Evolutionary conservation across 1,284 basidiomycete genomes (phyloP), one percentile per base, ranked within the genome.

Genomic region (Gastroboletus turbinatus): DNA sequence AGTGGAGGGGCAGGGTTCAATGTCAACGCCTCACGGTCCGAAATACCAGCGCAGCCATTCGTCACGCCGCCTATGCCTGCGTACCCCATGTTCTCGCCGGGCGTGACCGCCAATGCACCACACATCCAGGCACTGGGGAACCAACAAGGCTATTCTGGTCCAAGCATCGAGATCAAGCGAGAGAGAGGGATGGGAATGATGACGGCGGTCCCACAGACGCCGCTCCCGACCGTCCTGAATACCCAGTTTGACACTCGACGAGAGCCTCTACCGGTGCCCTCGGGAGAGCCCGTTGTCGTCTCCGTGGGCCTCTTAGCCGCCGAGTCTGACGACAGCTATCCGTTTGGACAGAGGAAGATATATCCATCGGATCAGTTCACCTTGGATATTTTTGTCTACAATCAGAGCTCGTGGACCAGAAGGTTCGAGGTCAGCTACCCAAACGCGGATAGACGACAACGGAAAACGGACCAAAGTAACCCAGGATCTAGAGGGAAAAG

Each of bases 381-480:
- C 40, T 72, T 95, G 60, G 92, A 96, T 63, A 87, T 95, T 6
- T 95, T 95, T 65, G 90, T 95, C 49, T 92, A 90, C 68, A 96
- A 95, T 67, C 86, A 87, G 69, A 88, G 85, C n/a, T 78, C 83
- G 48, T 84, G 87, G 78, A 85, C 86, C 49, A 77, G 90, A 57
- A 72, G 91, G 57, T 91, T 94, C 63, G 89, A 92, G 69, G 78
- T 94, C 27, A 83, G 81, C 23, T 86, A 84, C 67, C 88, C 88
- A 1, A 78, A 84, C 59, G 68, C 46, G 9, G 61, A 74, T 53
- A 71, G 79, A 52, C 73, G 78, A 56, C 73, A 76, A 55, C 68
- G 78, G 60, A 78, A 79, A 40, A 72, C 72, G 32, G 73, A 71
- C 40, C 75, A 76, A 54, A 56, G 52, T 57, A 23, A 35, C 23